These are phyloP conservation scores for Colletotrichum sp. DNA, from an alignment of 2,329 filamentous ascomycete species.

Conservation along the genomic window DNA sequence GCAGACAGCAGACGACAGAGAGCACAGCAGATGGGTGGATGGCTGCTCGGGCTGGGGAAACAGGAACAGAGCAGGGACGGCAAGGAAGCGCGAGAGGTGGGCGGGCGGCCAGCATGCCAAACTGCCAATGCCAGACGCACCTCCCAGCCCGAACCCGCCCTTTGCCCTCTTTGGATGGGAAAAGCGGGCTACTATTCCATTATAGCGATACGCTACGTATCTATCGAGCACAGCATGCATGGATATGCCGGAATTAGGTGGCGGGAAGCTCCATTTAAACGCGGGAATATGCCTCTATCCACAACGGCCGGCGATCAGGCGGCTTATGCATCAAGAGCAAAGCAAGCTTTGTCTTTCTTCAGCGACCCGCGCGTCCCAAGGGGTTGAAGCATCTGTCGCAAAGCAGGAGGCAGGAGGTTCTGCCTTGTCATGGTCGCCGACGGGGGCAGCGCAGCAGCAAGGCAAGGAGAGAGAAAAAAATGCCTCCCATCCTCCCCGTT, in stretches of 20 bases:
- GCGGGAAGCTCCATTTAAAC: conserved; percentile 1
- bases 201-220: neutral
- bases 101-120: conserved; percentile 1
- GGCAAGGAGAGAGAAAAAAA: neutral
- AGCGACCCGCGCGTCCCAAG: conserved; percentile 2
- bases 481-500: neutral
- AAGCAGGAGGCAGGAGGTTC: conserved; percentile 1
- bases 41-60: neutral
- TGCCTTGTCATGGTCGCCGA: neutral
- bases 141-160: neutral
- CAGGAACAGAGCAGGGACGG: conserved; percentile 4
- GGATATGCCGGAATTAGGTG: conserved; percentile 11
- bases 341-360: conserved; percentile 10
- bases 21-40: neutral
- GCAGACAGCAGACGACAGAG: neutral
- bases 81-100: conserved; percentile 9
- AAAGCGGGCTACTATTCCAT: neutral
- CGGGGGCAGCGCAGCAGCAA: neutral
- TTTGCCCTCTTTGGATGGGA: neutral
- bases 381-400: neutral
- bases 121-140: neutral
- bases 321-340: conserved; percentile 10
- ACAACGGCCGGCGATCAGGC: neutral
- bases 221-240: neutral
- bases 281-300: conserved; percentile 5